A percentile compares a stretch with the other conserved stretches of the same genome.
Conservation (phyloP, 345 rosid species). For the Geranium brycei region DNA sequence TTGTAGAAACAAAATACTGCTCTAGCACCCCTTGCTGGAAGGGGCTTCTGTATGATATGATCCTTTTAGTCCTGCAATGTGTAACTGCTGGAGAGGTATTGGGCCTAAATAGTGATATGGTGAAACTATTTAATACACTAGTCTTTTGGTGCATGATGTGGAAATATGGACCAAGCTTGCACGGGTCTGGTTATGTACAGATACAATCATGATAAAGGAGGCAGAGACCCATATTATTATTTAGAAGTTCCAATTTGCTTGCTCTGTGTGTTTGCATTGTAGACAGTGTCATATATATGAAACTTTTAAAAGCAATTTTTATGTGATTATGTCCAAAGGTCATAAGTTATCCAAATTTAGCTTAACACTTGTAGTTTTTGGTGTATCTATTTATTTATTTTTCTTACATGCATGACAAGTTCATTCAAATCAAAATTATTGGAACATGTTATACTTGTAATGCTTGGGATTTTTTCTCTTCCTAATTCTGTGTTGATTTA, state of each 20-base stretch:
- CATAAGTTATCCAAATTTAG: background rate
- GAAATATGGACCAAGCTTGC: background rate
- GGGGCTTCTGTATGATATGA: background rate
- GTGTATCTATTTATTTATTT: background rate
- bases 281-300: background rate
- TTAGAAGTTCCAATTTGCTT: background rate
- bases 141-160: background rate
- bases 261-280: background rate
- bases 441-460: background rate
- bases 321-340: background rate
- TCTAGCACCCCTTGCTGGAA: background rate
- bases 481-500: conserved; percentile 10
- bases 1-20: background rate
- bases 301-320: background rate
- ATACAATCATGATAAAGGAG: background rate
- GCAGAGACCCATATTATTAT: background rate
- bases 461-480: conserved; percentile 6
- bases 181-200: background rate
- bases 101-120: background rate
- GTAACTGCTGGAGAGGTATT: background rate
- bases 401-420: background rate
- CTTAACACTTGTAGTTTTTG: background rate
- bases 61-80: background rate
- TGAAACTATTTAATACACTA: no score
- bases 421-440: background rate